Evolutionary conservation across 2,329 filamentous ascomycete genomes (phyloP).

Genomic region (Gaeumannomyces tritici): DNA sequence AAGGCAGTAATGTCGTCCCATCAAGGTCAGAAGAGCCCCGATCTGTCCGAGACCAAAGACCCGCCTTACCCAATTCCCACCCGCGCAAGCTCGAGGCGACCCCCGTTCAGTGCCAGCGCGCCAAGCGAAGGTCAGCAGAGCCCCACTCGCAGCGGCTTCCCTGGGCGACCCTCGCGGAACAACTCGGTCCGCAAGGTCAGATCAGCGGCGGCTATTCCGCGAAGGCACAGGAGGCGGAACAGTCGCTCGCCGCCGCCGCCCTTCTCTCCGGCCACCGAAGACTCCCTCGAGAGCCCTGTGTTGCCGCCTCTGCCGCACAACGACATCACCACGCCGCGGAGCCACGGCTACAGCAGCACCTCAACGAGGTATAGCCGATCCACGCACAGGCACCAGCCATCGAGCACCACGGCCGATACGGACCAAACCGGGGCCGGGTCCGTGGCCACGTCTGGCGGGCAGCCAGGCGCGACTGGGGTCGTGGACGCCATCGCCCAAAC

Average conservation of each 20-base stretch:
- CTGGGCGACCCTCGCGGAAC: constrained; percentile 33
- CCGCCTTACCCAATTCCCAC: constrained; percentile 91
- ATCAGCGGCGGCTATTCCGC: constrained; percentile 66
- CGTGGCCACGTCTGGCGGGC: constrained; percentile 36
- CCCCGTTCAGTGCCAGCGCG: constrained; percentile 54
- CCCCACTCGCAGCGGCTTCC: constrained; percentile 52
- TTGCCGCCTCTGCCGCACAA: constrained; percentile 67
- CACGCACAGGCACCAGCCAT: constrained; percentile 48
- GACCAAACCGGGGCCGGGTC: constrained; percentile 36
- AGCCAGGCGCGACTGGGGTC: constrained; percentile 61
- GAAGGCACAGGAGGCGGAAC: constrained; percentile 30
- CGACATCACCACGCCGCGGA: constrained; percentile 55
- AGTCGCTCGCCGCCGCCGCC: constrained; percentile 53
- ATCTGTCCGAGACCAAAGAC: constrained; percentile 45
- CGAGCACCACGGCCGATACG: constrained; percentile 46
- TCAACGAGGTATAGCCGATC: constrained; percentile 27
- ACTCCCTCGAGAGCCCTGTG: constrained; percentile 47
- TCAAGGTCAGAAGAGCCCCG: constrained; percentile 54
- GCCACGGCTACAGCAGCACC: constrained; percentile 25
- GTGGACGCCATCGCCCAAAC: constrained; percentile 96
- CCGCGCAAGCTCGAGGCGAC: constrained; percentile 75
- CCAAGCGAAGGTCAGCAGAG: constrained; percentile 67
- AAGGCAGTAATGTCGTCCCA: constrained; percentile 68
- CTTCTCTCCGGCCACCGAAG: constrained; percentile 54
- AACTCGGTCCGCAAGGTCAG: constrained; percentile 73